phyloP scores from a whole-genome alignment of 177 flowering plant genomes.

The Vitis hybrid region DNA sequence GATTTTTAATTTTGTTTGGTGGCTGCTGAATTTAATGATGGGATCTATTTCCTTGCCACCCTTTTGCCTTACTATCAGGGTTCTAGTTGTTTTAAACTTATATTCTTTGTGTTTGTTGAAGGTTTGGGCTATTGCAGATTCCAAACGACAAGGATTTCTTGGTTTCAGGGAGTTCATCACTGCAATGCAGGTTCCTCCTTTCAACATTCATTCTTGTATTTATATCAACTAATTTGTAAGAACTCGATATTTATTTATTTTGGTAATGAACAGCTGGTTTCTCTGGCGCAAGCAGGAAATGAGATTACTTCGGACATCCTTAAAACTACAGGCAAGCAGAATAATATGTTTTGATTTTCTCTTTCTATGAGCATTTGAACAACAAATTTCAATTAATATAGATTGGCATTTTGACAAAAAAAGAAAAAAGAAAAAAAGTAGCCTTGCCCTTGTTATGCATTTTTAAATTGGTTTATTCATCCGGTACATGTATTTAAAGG shows the following conservation, averaged over 20 bases:
- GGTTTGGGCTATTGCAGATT: slow-evolving; percentile 97
- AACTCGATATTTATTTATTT: neutral
- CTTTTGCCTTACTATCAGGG: neutral
- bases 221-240: neutral
- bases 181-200: slow-evolving; percentile 82
- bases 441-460: neutral
- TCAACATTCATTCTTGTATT: neutral
- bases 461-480: neutral
- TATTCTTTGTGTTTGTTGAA: slow-evolving; percentile 17
- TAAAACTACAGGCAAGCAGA: slow-evolving; percentile 40
- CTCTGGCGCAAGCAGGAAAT: slow-evolving; percentile 85
- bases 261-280: slow-evolving; percentile 51
- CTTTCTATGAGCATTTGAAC: neutral
- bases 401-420: no score
- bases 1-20: no score
- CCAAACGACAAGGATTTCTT: slow-evolving; percentile 83
- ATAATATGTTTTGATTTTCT: neutral
- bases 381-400: neutral
- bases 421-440: no score
- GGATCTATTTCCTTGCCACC: no score
- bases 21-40: no score
- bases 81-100: neutral
- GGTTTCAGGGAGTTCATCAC: slow-evolving; percentile 76
- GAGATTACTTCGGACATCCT: slow-evolving; percentile 57
- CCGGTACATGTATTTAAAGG: no score